Conservation (phyloP, 345 rosid species). For the Murraya paniculata region DNA sequence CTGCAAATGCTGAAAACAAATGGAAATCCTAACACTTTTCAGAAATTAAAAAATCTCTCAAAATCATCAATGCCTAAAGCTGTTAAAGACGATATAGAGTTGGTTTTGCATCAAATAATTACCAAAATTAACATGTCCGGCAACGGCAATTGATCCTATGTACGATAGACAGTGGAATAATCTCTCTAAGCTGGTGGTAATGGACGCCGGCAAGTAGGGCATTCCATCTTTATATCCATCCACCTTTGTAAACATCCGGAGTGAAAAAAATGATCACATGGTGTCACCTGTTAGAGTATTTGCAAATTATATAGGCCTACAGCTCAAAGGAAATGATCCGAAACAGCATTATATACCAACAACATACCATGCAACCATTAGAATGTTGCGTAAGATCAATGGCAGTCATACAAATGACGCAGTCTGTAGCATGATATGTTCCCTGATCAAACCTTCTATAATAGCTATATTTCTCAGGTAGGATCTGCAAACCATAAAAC, state of each 20-base stretch:
- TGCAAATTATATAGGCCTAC: not conserved
- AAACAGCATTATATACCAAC: not conserved
- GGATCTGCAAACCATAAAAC: conserved; percentile 51
- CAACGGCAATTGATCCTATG: conserved; percentile 28
- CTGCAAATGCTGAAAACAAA: not conserved
- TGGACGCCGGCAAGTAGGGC: conserved; percentile 96
- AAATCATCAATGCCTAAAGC: not conserved
- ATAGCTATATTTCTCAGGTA: conserved; percentile 95
- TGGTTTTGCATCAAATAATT: conserved; percentile 17
- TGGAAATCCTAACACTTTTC: not conserved
- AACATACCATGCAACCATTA: conserved; percentile 76
- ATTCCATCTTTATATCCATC: conserved; percentile 99
- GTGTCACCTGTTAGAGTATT: conserved; percentile 66
- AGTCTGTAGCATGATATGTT: conserved; percentile 55
- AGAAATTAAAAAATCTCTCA: not conserved
- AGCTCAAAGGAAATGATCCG: not conserved
- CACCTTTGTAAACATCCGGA: conserved; percentile 93
- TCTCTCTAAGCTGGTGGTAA: conserved; percentile 76
- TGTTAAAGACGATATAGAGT: not conserved
- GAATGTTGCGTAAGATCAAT: conserved; percentile 65
- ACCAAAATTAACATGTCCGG: conserved; percentile 25
- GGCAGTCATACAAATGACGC: conserved; percentile 93
- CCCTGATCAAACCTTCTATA: conserved; percentile 61
- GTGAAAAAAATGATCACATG: conserved; percentile 96
- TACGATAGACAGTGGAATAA: conserved; percentile 19